These are phyloP conservation scores for Sequoia sempervirens DNA, from an alignment of 75 land plant species.

Conservation along the genomic window DNA sequence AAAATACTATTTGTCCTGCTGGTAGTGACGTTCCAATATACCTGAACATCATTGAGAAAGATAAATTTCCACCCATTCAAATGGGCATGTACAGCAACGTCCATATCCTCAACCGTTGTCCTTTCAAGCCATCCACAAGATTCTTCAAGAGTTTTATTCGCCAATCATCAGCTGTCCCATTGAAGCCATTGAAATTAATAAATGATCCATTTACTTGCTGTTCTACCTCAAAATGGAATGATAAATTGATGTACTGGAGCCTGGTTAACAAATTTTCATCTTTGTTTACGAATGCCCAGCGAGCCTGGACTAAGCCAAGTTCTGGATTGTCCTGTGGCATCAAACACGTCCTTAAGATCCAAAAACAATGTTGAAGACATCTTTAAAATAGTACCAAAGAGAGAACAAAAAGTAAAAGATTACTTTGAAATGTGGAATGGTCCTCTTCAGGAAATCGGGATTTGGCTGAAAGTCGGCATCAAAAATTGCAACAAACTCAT, in stretches of 20 bases:
- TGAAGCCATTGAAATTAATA: conserved; percentile 38
- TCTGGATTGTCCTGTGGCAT: conserved; percentile 24
- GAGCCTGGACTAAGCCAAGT: conserved; percentile 28
- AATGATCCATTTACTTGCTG: conserved; percentile 41
- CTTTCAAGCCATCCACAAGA: conserved; percentile 46
- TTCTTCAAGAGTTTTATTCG: conserved; percentile 34
- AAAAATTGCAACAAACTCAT: conserved; percentile 66
- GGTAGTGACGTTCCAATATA: background rate
- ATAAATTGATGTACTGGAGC: conserved; percentile 36
- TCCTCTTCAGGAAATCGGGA: conserved; percentile 54
- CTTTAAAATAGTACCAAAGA: background rate
- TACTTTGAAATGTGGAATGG: conserved; percentile 42
- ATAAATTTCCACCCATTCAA: conserved; percentile 42
- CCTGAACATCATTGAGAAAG: conserved; percentile 42
- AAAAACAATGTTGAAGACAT: background rate
- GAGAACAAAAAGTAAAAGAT: conserved; percentile 25
- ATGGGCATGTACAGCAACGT: conserved; percentile 36
- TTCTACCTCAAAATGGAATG: conserved; percentile 44
- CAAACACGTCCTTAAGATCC: too few species aligned
- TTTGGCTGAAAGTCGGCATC: conserved; percentile 70
- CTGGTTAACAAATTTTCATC: conserved; percentile 37
- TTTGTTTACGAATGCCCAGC: conserved; percentile 34
- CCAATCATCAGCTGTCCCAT: conserved; percentile 41
- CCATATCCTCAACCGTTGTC: conserved; percentile 43
- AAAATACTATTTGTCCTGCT: background rate